Conservation (phyloP, 2,329 filamentous ascomycete genomes). For the Alternaria triticimaculans region DNA sequence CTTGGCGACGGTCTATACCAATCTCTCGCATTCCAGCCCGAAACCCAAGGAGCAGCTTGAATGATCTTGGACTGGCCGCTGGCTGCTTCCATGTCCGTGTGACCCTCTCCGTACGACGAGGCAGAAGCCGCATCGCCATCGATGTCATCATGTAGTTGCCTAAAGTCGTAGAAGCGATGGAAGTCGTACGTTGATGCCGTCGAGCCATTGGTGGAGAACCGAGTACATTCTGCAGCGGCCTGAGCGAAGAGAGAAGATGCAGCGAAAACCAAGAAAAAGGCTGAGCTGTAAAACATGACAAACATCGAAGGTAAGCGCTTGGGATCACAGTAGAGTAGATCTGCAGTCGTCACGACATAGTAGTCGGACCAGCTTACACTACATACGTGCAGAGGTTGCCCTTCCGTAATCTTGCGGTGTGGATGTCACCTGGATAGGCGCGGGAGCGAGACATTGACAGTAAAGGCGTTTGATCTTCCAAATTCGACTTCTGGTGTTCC, state of each 20-base stretch:
- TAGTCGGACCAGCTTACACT: neutral
- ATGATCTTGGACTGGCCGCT: constrained; percentile 7
- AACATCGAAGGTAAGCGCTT: neutral
- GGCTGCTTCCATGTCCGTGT: neutral
- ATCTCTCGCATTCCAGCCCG: constrained; percentile 13
- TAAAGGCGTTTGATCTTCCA: neutral
- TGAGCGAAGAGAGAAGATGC: neutral
- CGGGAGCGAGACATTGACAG: neutral
- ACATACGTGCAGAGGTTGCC: neutral
- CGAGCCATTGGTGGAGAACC: constrained; percentile 17
- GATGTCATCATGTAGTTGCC: neutral
- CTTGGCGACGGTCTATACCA: constrained; percentile 3
- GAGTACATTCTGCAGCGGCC: constrained; percentile 11
- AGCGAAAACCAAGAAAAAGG: neutral
- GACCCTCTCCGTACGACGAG: neutral
- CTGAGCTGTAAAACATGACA: neutral
- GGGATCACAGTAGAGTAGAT: neutral
- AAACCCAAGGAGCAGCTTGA: constrained; percentile 8
- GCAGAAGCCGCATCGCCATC: neutral
- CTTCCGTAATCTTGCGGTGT: neutral
- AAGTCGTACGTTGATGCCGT: constrained; percentile 15
- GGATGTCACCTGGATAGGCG: neutral
- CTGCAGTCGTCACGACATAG: neutral
- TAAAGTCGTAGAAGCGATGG: constrained; percentile 26
- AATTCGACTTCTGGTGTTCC: neutral